A percentile compares a stretch with the other conserved stretches of the same genome.
Conservation (phyloP, 371 early-diverging fungal genomes). For the Syncephalastrum contaminatum region DNA sequence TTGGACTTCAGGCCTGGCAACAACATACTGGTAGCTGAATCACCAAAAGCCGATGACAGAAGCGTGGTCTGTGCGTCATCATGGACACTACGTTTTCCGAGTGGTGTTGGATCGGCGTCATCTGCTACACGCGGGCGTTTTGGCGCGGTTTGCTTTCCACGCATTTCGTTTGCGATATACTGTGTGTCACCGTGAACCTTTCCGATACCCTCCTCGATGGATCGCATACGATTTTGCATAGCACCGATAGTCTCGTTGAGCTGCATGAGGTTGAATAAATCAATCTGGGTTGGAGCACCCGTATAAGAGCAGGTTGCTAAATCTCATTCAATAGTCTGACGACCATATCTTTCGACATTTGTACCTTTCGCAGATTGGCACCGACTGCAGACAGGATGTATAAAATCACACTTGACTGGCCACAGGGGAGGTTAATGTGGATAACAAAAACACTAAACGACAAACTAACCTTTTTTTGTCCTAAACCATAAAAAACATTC, state of each 20-base stretch:
- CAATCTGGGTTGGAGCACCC: conserved; percentile 48
- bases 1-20: conserved; percentile 20
- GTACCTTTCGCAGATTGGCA: conserved; percentile 47
- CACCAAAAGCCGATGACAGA: too few species aligned
- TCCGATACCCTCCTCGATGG: conserved; percentile 33
- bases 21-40: not conserved
- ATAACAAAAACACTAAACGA: not conserved
- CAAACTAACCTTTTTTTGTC: conserved; percentile 37
- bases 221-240: conserved; percentile 31
- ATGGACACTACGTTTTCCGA: too few species aligned
- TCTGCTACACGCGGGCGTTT: not conserved
- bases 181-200: conserved; percentile 31
- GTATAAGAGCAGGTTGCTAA: conserved; percentile 44
- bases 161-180: conserved; percentile 31
- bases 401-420: conserved; percentile 54
- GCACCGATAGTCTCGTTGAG: conserved; percentile 40
- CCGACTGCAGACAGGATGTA: conserved; percentile 44
- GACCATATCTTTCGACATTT: not conserved
- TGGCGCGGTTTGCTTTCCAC: conserved; percentile 9
- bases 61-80: too few species aligned
- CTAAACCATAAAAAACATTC: conserved; percentile 13
- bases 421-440: not conserved
- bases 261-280: conserved; percentile 45
- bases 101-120: not conserved
- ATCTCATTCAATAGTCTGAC: conserved; percentile 1